Conservation (phyloP, 2,329 filamentous ascomycete genomes). For the Ophiosphaerella narmari region DNA sequence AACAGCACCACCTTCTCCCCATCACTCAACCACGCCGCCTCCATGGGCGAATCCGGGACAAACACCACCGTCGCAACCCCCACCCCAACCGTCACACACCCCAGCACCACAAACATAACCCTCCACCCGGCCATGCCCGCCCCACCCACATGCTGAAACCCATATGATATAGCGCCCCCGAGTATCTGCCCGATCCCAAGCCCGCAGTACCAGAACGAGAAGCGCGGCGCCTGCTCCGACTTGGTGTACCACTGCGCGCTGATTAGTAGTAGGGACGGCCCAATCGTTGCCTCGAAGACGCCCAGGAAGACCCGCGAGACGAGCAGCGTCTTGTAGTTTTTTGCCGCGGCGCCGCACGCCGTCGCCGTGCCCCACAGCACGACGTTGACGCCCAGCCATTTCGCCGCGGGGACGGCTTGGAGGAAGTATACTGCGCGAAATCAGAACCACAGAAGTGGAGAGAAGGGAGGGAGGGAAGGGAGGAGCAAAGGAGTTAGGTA, state of each 20-base stretch:
- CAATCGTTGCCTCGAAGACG: slow-evolving; percentile 58
- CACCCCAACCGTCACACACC: slow-evolving; percentile 15
- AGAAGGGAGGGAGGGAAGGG: no score
- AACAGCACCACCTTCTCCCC: slow-evolving; percentile 55
- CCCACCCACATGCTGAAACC: slow-evolving; percentile 25
- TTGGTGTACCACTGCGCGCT: slow-evolving; percentile 60
- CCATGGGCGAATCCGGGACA: slow-evolving; percentile 49
- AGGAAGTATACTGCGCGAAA: slow-evolving; percentile 28
- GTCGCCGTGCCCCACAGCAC: slow-evolving; percentile 55
- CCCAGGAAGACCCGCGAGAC: slow-evolving; percentile 55
- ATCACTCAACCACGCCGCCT: slow-evolving; percentile 44
- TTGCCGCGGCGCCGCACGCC: slow-evolving; percentile 53
- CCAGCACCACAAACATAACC: slow-evolving; percentile 26
- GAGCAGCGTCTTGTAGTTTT: slow-evolving; percentile 53
- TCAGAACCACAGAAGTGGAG: no score
- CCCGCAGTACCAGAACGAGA: slow-evolving; percentile 67
- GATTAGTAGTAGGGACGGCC: slow-evolving; percentile 58
- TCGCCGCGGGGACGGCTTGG: slow-evolving; percentile 58
- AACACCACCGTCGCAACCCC: slow-evolving; percentile 35
- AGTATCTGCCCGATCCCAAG: slow-evolving; percentile 37
- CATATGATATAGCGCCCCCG: slow-evolving; percentile 20
- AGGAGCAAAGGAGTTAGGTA: no score
- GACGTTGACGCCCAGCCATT: slow-evolving; percentile 54
- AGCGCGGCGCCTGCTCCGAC: slow-evolving; percentile 62
- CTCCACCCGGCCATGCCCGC: slow-evolving; percentile 15